A percentile compares a stretch with the other conserved stretches of the same genome.
Evolutionary conservation across 768 basidiomycete species (phyloP).

Genomic region (Pisolithus orientalis): DNA sequence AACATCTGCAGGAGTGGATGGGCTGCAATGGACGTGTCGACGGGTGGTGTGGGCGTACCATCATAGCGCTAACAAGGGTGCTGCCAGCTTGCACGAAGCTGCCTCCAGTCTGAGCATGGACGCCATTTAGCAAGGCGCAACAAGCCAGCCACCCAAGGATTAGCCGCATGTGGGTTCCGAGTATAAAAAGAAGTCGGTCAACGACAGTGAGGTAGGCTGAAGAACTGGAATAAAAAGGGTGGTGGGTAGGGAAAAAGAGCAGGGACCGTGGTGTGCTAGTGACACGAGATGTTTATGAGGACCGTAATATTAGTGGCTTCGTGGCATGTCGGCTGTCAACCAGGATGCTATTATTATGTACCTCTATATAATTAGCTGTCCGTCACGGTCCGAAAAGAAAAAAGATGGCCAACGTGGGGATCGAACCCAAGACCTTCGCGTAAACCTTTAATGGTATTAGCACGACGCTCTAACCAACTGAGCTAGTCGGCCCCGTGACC

Average conservation of each 20-base stretch:
- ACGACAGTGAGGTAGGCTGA: neutral
- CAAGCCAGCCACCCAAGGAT: neutral
- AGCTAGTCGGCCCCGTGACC: slow-evolving; percentile 67
- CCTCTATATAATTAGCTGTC: too few species aligned
- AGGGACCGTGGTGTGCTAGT: neutral
- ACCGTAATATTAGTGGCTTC: too few species aligned
- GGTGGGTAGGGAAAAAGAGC: too few species aligned
- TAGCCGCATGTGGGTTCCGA: neutral
- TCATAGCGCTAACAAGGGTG: slow-evolving; percentile 48
- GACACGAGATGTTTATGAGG: too few species aligned
- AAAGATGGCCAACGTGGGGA: slow-evolving; percentile 2
- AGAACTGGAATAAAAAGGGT: neutral
- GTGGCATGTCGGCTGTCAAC: too few species aligned
- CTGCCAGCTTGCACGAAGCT: slow-evolving; percentile 18
- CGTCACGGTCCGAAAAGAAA: neutral
- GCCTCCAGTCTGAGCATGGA: slow-evolving; percentile 17
- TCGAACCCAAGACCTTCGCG: slow-evolving; percentile 3
- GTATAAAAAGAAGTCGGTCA: neutral
- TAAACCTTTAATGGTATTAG: slow-evolving; percentile 34
- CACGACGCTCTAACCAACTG: slow-evolving; percentile 93
- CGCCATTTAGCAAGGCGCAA: neutral
- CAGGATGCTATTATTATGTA: too few species aligned
- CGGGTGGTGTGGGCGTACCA: slow-evolving; percentile 31
- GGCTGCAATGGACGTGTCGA: neutral
- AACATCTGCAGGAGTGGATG: slow-evolving; percentile 50